Evolutionary conservation across 306 rosid genomes (phyloP).

Genomic region (Urtica urens): DNA sequence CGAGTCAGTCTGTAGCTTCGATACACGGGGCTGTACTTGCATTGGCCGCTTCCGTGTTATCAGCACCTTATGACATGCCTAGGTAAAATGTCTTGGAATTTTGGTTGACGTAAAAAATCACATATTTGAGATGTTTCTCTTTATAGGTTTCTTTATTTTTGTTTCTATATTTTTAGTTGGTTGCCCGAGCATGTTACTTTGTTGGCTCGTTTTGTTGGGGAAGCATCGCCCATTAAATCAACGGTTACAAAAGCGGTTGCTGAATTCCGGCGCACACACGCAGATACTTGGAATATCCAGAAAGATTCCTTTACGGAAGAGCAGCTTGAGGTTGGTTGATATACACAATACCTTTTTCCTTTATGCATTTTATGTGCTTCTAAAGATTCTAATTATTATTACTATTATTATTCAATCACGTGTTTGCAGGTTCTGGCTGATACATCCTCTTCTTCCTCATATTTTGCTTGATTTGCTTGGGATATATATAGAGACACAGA

Average conservation of each 20-base stretch:
- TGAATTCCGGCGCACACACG: slow-evolving; percentile 95
- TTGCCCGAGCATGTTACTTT: slow-evolving; percentile 83
- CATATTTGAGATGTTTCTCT: too few relatives aligned
- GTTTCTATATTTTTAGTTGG: slow-evolving; percentile 74
- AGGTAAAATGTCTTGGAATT: slow-evolving; percentile 42
- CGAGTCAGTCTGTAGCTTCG: slow-evolving; percentile 63
- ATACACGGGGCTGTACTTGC: slow-evolving; percentile 89
- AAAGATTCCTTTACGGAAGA: slow-evolving; percentile 83
- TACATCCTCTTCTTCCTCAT: slow-evolving; percentile 88
- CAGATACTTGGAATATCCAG: slow-evolving; percentile 96
- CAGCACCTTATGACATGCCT: slow-evolving; percentile 97
- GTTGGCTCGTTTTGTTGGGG: slow-evolving; percentile 85
- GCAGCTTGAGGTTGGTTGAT: slow-evolving; percentile 78
- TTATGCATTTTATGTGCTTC: background rate
- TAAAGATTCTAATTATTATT: background rate
- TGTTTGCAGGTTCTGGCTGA: slow-evolving; percentile 84
- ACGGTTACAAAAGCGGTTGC: slow-evolving; percentile 98
- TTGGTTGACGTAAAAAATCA: background rate
- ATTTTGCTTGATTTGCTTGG: slow-evolving; percentile 60
- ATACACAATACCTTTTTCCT: background rate
- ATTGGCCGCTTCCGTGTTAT: slow-evolving; percentile 80
- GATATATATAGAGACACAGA: background rate
- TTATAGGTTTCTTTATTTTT: background rate
- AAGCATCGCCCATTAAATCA: slow-evolving; percentile 84
- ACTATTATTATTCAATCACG: background rate